Evolutionary conservation across 73 alveolate genomes (phyloP), one percentile per base, ranked within the genome.

Genomic region (Stentor roeselii): DNA sequence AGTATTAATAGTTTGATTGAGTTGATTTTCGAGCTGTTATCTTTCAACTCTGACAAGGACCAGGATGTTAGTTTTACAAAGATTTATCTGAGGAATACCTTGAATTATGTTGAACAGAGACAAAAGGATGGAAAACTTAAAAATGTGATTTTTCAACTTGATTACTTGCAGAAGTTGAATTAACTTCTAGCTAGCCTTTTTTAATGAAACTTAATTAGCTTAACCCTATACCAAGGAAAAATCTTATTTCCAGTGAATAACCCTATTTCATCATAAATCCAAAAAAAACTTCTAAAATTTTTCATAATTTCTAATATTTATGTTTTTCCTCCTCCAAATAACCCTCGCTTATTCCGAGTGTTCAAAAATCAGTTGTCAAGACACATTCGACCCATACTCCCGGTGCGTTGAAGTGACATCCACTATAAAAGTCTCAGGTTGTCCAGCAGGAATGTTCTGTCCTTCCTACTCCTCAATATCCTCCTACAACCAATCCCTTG

Each of bases 111-210:
- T 30, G 21, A 67, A 34, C 41, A 21, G 34, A 67, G 41, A 67
- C 80, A 67, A 32, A n/a, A 67, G 34, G 50, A 67, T 27, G 80
- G 80, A 58, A 58, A 58, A 31, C 74, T 58, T n/a, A n/a, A n/a
- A n/a, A n/a, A n/a, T n/a, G n/a, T n/a, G n/a, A n/a, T n/a, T n/a
- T n/a, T n/a, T n/a, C n/a, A n/a, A n/a, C n/a, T n/a, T n/a, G n/a
- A n/a, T n/a, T n/a, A n/a, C n/a, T n/a, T n/a, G n/a, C n/a, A n/a
- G n/a, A n/a, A n/a, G n/a, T n/a, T n/a, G n/a, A n/a, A n/a, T n/a
- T n/a, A n/a, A n/a, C n/a, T n/a, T n/a, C n/a, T n/a, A n/a, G n/a
- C n/a, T n/a, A n/a, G n/a, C n/a, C n/a, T n/a, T n/a, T n/a, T n/a
- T n/a, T n/a, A n/a, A n/a, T n/a, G n/a, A n/a, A n/a, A n/a, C n/a